Conservation (phyloP, 805 yeast species). For the Wickerhamomyces sydowiorum region DNA sequence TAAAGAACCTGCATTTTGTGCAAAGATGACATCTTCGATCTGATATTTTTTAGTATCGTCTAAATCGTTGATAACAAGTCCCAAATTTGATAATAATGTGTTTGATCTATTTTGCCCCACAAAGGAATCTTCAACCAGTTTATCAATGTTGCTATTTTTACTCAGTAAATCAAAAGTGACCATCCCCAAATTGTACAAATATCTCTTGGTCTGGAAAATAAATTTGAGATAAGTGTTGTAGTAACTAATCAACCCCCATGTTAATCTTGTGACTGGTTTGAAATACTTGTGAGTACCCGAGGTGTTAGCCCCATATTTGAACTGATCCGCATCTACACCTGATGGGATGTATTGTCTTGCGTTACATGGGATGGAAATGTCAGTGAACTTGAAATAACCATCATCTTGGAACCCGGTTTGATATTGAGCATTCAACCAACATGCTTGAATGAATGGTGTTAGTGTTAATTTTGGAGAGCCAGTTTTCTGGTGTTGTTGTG, state of each 20-base stretch:
- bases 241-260: slow-evolving; percentile 3
- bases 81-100: slow-evolving; percentile 16
- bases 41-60: neutral
- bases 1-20: slow-evolving; percentile 10
- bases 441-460: slow-evolving; percentile 14
- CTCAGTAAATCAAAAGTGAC: slow-evolving; percentile 6
- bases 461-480: slow-evolving; percentile 7
- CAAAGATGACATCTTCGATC: slow-evolving; percentile 11
- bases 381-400: slow-evolving; percentile 6
- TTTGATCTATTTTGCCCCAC: slow-evolving; percentile 10
- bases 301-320: slow-evolving; percentile 15
- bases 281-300: slow-evolving; percentile 14
- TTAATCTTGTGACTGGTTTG: slow-evolving; percentile 3
- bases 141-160: slow-evolving; percentile 10
- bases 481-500: neutral
- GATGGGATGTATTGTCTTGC: slow-evolving; percentile 12
- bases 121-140: slow-evolving; percentile 3
- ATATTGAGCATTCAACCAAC: slow-evolving; percentile 14
- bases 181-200: slow-evolving; percentile 14
- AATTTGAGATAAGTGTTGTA: slow-evolving; percentile 7
- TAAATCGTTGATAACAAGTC: slow-evolving; percentile 3
- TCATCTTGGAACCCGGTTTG: neutral
- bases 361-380: slow-evolving; percentile 15
- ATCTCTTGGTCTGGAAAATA: slow-evolving; percentile 1
- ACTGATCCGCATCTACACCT: slow-evolving; percentile 4